Conservation (phyloP, 139 green algal species). For the Micractinium conductrix region DNA sequence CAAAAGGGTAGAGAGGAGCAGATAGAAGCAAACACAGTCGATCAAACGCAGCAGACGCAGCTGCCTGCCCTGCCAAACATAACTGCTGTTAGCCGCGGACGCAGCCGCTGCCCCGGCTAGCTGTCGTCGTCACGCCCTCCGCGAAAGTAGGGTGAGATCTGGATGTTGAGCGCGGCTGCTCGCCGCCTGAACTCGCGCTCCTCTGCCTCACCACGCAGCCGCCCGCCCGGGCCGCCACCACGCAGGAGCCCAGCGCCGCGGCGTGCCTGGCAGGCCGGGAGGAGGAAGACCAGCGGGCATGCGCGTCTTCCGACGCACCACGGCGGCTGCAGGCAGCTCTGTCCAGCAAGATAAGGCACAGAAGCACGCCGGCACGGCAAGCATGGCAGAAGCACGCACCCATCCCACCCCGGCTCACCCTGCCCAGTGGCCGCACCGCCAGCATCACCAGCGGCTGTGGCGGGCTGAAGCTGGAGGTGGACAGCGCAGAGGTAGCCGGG, state of each 20-base stretch:
- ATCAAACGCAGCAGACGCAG: too few relatives aligned
- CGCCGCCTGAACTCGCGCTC: conserved; percentile 54
- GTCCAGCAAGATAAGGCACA: not conserved
- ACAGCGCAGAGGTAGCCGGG: conserved; percentile 16
- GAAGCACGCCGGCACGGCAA: not conserved
- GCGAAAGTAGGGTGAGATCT: conserved; percentile 54
- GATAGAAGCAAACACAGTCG: too few relatives aligned
- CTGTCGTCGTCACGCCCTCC: not conserved
- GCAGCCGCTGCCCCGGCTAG: not conserved
- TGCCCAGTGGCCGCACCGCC: conserved; percentile 20
- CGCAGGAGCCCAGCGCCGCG: not conserved
- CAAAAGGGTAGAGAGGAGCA: too few relatives aligned
- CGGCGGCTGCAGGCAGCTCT: not conserved
- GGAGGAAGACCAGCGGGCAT: not conserved
- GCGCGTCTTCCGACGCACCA: not conserved
- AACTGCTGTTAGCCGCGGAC: too few relatives aligned
- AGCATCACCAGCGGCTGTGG: conserved; percentile 21
- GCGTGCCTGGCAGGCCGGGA: not conserved
- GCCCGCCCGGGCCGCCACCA: not conserved
- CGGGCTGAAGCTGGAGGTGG: conserved; percentile 32
- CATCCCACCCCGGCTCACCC: not conserved
- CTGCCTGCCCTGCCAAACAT: too few relatives aligned
- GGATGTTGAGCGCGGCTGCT: conserved; percentile 56
- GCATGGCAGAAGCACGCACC: not conserved
- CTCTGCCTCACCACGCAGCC: conserved; percentile 32